These are phyloP conservation scores for Irpex rosettiformis DNA, from an alignment of 1,284 basidiomycete genomes.

Conservation along the genomic window DNA sequence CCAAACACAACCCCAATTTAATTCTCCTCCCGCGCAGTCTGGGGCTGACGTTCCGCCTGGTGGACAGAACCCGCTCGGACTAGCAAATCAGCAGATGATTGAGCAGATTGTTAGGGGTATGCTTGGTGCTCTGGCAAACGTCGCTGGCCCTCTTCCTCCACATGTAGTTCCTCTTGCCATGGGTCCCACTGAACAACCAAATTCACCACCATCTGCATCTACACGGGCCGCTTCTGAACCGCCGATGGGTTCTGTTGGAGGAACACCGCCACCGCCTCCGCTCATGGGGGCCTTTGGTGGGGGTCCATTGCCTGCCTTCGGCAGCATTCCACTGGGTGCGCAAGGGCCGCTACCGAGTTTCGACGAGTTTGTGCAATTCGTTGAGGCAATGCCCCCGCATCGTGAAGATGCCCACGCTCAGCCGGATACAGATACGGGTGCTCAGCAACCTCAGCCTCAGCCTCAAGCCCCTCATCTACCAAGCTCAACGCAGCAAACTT, in stretches of 20 bases:
- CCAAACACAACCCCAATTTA: neutral
- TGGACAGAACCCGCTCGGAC: neutral
- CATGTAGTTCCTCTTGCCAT: neutral
- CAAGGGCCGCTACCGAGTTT: constrained; percentile 8
- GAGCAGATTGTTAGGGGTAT: constrained; percentile 1
- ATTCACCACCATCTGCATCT: constrained; percentile 4
- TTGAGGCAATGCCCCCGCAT: neutral
- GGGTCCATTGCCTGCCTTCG: constrained; percentile 6
- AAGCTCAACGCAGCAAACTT: too few relatives aligned
- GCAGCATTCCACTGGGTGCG: neutral
- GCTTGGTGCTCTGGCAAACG: neutral
- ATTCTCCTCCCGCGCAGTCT: neutral
- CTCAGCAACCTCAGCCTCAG: too few relatives aligned
- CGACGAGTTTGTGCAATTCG: constrained; percentile 8
- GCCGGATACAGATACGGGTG: neutral
- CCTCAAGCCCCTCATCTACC: too few relatives aligned
- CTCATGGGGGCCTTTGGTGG: neutral
- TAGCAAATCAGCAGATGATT: constrained; percentile 3
- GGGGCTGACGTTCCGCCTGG: neutral
- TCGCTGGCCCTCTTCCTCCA: constrained; percentile 5
- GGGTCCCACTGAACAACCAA: neutral
- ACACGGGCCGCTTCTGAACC: neutral
- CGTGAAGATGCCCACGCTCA: neutral
- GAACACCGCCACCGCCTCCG: neutral
- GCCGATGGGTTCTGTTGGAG: neutral